Conservation (phyloP, 345 rosid species). For the Dipteronia sinensis region DNA sequence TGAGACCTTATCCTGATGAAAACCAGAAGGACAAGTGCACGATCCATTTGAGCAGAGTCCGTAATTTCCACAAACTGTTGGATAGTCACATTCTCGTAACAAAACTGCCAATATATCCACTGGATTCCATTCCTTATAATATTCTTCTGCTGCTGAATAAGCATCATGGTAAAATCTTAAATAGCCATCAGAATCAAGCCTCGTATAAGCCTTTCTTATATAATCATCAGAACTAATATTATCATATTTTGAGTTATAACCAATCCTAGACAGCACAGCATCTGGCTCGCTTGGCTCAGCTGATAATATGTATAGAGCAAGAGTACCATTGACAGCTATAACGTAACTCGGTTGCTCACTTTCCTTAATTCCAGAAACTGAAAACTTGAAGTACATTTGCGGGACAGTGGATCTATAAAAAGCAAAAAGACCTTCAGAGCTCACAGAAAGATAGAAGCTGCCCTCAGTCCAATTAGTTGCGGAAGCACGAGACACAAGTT, state of each 20-base stretch:
- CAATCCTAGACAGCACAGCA: background rate
- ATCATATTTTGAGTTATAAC: background rate
- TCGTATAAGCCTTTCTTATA: no score
- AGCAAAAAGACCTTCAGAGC: background rate
- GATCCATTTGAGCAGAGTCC: background rate
- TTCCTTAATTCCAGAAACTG: background rate
- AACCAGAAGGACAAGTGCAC: background rate
- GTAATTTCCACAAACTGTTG: background rate
- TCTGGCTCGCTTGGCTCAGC: background rate
- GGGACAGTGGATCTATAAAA: background rate
- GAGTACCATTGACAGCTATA: background rate
- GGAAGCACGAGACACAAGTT: background rate
- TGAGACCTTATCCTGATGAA: background rate
- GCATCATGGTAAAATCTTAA: background rate
- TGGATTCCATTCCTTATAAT: no score
- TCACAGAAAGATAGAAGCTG: background rate
- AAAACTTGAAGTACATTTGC: background rate
- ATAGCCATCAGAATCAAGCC: background rate
- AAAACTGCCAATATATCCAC: background rate
- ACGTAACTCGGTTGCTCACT: background rate
- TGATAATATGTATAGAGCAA: background rate
- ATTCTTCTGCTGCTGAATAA: no score
- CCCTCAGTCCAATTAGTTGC: background rate
- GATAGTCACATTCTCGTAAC: background rate
- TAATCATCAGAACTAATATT: no score